Conservation (phyloP, 2,329 filamentous ascomycete genomes). For the Colletotrichum salicis region DNA sequence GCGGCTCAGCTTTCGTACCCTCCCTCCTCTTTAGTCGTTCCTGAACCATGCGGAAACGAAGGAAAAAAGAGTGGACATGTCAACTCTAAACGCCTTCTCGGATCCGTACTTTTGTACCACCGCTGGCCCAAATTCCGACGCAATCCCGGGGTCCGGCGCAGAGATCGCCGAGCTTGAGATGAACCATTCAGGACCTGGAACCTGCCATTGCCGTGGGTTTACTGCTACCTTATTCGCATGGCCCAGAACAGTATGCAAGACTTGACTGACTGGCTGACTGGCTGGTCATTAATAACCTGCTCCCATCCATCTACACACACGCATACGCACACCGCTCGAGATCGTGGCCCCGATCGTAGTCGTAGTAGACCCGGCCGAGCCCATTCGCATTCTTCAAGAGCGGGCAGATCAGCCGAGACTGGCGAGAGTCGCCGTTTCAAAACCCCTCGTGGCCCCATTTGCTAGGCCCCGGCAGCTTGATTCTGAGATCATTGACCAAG, state of each 20-base stretch:
- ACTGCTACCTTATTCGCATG: neutral
- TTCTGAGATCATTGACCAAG: neutral
- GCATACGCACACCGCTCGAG: slow-evolving; percentile 2
- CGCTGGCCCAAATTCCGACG: slow-evolving; percentile 17
- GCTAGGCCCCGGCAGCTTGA: neutral
- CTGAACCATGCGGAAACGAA: neutral
- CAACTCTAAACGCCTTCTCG: slow-evolving; percentile 28
- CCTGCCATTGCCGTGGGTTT: neutral
- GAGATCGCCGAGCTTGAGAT: slow-evolving; percentile 31
- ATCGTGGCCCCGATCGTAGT: slow-evolving; percentile 5
- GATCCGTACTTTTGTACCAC: slow-evolving; percentile 7
- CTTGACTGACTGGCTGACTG: neutral
- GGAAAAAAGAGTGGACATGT: neutral
- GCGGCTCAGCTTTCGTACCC: no score
- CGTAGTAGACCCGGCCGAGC: neutral
- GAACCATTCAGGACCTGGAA: slow-evolving; percentile 18
- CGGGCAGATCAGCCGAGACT: neutral
- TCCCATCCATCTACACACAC: neutral
- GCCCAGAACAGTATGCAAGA: neutral
- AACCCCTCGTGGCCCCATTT: neutral
- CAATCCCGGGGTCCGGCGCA: slow-evolving; percentile 16
- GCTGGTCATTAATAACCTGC: neutral
- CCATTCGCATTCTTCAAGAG: neutral
- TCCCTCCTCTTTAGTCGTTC: neutral
- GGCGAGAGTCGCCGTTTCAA: slow-evolving; percentile 2